Conservation (phyloP, 176 grass and related monocot genomes). For the Ensete glaucum region DNA sequence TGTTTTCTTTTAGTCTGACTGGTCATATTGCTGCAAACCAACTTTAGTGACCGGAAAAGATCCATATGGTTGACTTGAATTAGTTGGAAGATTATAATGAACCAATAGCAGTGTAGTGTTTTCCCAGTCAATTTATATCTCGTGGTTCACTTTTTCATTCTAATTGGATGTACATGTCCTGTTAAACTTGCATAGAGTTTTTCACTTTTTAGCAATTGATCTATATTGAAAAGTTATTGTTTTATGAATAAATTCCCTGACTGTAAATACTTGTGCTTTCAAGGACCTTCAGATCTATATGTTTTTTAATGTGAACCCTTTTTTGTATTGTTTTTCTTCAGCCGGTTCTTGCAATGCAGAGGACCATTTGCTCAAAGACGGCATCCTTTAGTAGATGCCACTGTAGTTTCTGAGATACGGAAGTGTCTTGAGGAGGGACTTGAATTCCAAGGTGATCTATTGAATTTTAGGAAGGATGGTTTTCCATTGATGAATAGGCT, state of each 20-base stretch:
- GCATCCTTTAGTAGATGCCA: conserved; percentile 9
- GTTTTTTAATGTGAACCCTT: background rate
- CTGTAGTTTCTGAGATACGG: conserved; percentile 8
- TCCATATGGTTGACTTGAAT: background rate
- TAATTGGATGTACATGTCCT: background rate
- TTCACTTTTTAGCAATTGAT: background rate
- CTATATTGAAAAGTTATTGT: background rate
- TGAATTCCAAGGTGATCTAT: conserved; percentile 9
- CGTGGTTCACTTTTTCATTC: background rate
- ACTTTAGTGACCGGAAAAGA: background rate
- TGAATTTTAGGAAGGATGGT: conserved; percentile 14
- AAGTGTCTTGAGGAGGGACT: conserved; percentile 6
- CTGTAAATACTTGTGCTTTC: conserved; percentile 1
- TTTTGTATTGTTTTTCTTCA: background rate
- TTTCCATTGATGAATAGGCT: conserved; percentile 11
- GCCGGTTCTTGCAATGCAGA: conserved; percentile 11
- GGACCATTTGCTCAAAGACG: conserved; percentile 13
- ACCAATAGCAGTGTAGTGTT: background rate
- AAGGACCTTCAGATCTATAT: conserved; percentile 8
- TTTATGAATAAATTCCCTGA: background rate
- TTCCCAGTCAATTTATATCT: background rate
- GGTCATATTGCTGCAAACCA: background rate
- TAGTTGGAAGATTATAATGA: background rate
- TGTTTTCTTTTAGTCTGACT: background rate
- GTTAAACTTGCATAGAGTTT: background rate